Base-by-base conservation (phyloP, 345 rosid genomes). In the Excoecaria agallocha region DNA sequence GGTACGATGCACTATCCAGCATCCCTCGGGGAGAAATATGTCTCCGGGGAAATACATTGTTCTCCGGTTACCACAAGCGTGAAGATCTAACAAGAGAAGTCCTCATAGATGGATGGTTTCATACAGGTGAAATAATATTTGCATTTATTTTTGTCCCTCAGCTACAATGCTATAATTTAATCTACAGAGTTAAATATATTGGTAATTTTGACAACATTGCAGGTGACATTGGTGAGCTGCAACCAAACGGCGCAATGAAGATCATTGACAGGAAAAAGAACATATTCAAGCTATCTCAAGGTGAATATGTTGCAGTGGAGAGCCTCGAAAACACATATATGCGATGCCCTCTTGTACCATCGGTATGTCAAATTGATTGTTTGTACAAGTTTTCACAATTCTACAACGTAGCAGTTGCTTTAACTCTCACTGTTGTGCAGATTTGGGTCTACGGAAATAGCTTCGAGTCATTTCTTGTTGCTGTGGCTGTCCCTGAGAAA, bases 161-260 rank as follows among this genome's bases (percentile, higher is more conserved):
- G 30, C 30, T 30, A 30, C 30, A 30, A 30, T 30, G 30, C 2
- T 30, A 30, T 30, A 30, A 58, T 35, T 43, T 6, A 43, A 5
- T 43, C 9, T 1, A 43, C 9, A 43, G 8, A 43, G 6, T 43
- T 43, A 6, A 43, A 3, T 10, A 6, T 43, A 43, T 13, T 24
- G 56, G 15, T 20, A 66, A 77, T 69, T 25, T 76, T 69, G 49
- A 25, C 60, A 70, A 46, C 17, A 2, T 68, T 76, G 57, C 78
- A 93, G 98, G 98, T 70, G 98, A 94, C 81, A 86, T 94, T 54
- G 98, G 97, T 59, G 97, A 94, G 72, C 83, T 87, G 97, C 97
- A 92, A 80, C 84, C 88, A 15, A 86, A 87, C 79, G 98, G 98
- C 78, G 81, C 93, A 9, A 79, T 94, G 97, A 94, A 94, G 84